Base-by-base conservation (phyloP, 2,329 filamentous ascomycete species). In the Metarhizium humberi region DNA sequence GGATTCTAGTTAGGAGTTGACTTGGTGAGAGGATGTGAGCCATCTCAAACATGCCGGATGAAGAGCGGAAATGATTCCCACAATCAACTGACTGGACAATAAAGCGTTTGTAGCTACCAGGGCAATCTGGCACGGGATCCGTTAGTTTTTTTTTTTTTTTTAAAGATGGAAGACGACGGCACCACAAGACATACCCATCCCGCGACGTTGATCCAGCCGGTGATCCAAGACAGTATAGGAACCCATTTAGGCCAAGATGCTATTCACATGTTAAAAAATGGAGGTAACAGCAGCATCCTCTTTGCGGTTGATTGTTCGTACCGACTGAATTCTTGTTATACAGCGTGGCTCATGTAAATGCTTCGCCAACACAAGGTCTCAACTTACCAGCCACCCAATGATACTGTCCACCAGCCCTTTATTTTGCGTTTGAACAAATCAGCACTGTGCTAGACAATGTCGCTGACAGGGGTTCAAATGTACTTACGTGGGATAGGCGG, bases 71-170 rank as follows among this genome's bases (percentile, higher is more conserved):
- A 88, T 85, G 55, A 87, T 76, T 52, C 84, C 83, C 16, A 86
- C 68, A 51, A 89, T 79, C 53, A 89, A 76, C 58, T 85, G 79
- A 59, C 82, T 85, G 4, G 83, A 85, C 3, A 89, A 73, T 2
- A 88, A 75, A 2, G 85, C 84, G 45, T 83, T 86, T 0, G 84
- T 87, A 10, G 86, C 85, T 1, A 83, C 83, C 30, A 89, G 69
- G 29, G 81, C 80, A 47, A 86, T 81, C 63, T 64, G 11, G 7
- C 4, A 25, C 3, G 18, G 16, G 38, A 36, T 13, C 13, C 38
- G 14, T 14, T n/a, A 11, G 38, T 4, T 8, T 6, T 8, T 29
- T 36, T 8, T 29, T 36, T n/a, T 32, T 20, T n/a, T 29, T 42
- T n/a, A 32, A 8, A 25, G 14, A 32, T 30, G 47, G 14, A 7